These are phyloP conservation scores for Microthyrium microscopicum DNA, from an alignment of 2,329 filamentous ascomycete species.

Conservation along the genomic window DNA sequence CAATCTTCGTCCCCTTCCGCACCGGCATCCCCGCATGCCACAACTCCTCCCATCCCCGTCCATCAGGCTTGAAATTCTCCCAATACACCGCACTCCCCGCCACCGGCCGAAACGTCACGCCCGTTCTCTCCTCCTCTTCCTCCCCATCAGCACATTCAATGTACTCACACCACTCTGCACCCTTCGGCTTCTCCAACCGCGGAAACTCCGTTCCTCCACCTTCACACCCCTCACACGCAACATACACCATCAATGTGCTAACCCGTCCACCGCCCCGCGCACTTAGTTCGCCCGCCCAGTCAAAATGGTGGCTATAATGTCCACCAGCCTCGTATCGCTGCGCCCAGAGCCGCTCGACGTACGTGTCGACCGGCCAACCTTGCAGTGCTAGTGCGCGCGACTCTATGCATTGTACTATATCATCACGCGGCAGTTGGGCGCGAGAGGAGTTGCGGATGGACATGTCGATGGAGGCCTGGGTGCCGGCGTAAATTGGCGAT, in stretches of 20 bases:
- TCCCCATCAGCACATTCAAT: slow-evolving; percentile 29
- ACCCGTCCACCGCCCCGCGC: slow-evolving; percentile 26
- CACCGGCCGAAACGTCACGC: slow-evolving; percentile 41
- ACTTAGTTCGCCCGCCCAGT: slow-evolving; percentile 32
- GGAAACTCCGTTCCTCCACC: slow-evolving; percentile 48
- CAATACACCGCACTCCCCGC: slow-evolving; percentile 45
- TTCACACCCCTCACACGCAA: slow-evolving; percentile 29
- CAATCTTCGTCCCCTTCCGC: slow-evolving; percentile 37
- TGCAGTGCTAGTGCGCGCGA: slow-evolving; percentile 40
- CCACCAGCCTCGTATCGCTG: slow-evolving; percentile 41
- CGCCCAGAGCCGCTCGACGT: slow-evolving; percentile 44
- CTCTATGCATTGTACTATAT: slow-evolving; percentile 41
- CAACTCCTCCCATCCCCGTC: slow-evolving; percentile 39
- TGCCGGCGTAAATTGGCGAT: slow-evolving; percentile 36
- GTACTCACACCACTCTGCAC: slow-evolving; percentile 38
- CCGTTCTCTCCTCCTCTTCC: slow-evolving; percentile 17
- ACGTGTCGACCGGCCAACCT: slow-evolving; percentile 40
- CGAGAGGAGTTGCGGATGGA: slow-evolving; percentile 37
- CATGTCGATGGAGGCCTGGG: slow-evolving; percentile 29
- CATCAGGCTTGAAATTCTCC: slow-evolving; percentile 41
- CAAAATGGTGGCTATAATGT: slow-evolving; percentile 43
- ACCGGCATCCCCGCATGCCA: slow-evolving; percentile 47
- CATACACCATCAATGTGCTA: slow-evolving; percentile 46
- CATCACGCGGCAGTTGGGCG: slow-evolving; percentile 20
- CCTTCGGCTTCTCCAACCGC: slow-evolving; percentile 26